Evolutionary conservation across 1,139 yeast species (phyloP), one percentile per base, ranked within the genome.

Genomic region (Dujonia santamariae): DNA sequence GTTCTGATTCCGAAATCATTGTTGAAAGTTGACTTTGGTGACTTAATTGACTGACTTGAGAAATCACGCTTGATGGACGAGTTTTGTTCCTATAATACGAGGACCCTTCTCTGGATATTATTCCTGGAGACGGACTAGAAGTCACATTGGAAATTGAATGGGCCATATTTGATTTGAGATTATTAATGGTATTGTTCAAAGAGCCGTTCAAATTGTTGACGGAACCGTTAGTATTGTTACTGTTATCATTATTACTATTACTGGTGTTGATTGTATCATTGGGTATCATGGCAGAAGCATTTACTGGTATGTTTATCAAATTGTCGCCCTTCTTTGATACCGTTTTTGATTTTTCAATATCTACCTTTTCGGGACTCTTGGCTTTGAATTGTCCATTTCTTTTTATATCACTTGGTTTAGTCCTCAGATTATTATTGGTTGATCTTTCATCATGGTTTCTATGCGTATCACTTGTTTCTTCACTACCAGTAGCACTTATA

Each of bases 21-120:
- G 74, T 72, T 2, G 80, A 74, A 43, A 74, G 64, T 45, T 79
- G 84, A 34, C 85, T 78, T 26, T 72, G 48, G 34, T 71, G 75
- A 39, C 80, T 73, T 17, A 70, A 47, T 44, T 75, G 75, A 37
- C 84, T 77, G 23, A 73, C 63, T 46, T 79, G 85, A 0, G 90
- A 81, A 2, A 81, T 59, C 59, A 80, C 74, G 0, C 90, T 81
- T 4, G 78, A 66, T 2, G 90, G 88, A 35, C 92, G 60, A 4
- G 70, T 61, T 35, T 69, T 56, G 28, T 18, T 27, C n/a, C 18
- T 27, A 14, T 27, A 27, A 18, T 27, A 27, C 12, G 21, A 20
- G 4, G 30, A 27, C 4, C 15, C 8, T 7, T 27, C 30, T 14
- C 30, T 8, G 8, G 30, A 27, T 17, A 17, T 15, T 9, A 15